phyloP scores from a whole-genome alignment of 116 monocot genomes.

The Iris pallida region DNA sequence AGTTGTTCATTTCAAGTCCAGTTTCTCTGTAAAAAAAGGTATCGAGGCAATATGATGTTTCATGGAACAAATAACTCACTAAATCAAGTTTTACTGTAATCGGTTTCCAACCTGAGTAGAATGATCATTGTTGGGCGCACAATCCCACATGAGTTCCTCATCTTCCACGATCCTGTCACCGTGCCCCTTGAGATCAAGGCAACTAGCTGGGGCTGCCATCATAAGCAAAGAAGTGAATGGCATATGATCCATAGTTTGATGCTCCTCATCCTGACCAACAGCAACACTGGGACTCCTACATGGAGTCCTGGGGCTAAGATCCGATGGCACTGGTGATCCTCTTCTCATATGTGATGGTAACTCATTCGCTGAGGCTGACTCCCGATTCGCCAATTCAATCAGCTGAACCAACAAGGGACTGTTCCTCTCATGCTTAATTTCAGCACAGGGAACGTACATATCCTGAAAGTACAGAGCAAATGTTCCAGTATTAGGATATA shows the following conservation, averaged over 20 bases:
- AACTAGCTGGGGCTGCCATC: constrained; percentile 15
- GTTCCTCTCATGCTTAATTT: constrained; percentile 6
- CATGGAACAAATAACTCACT: no score
- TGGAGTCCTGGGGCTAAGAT: constrained; percentile 22
- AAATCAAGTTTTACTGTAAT: no score
- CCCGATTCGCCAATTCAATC: constrained; percentile 40
- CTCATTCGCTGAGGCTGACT: background rate
- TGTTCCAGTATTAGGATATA: no score
- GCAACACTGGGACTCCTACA: constrained; percentile 7
- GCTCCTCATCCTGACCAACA: background rate
- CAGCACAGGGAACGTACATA: constrained; percentile 44
- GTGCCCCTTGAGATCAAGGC: constrained; percentile 11
- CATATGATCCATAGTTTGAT: constrained; percentile 7
- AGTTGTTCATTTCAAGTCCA: no score
- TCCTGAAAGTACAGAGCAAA: constrained; percentile 11
- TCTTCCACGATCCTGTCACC: constrained; percentile 35
- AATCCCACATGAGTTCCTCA: constrained; percentile 27
- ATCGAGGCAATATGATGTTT: no score
- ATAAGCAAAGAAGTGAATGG: constrained; percentile 42
- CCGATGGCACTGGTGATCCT: background rate
- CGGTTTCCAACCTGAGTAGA: constrained; percentile 28
- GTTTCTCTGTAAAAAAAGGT: no score
- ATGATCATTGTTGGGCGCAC: constrained; percentile 11
- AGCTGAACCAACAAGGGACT: constrained; percentile 38
- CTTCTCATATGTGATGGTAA: no score